A percentile compares a stretch with the other conserved stretches of the same genome.
These are phyloP conservation scores for Yarrowia galli DNA, from an alignment of 1,139 yeast genomes.

Conservation along the genomic window DNA sequence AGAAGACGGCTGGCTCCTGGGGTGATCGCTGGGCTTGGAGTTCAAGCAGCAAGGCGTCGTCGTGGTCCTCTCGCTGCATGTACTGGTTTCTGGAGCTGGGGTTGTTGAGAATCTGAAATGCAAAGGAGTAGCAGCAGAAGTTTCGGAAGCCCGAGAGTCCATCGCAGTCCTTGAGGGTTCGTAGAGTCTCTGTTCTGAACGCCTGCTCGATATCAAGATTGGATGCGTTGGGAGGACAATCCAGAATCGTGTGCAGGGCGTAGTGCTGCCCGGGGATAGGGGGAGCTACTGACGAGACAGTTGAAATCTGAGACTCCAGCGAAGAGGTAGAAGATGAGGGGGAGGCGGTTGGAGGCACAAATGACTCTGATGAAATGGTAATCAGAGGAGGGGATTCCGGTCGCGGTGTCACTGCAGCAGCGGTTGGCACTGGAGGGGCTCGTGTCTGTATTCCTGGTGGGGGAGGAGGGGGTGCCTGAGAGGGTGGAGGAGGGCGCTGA, in stretches of 20 bases:
- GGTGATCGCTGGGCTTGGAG: conserved; percentile 7
- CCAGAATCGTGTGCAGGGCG: conserved; percentile 11
- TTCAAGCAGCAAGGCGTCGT: conserved; percentile 13
- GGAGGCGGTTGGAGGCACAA: background rate
- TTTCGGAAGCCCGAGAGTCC: conserved; percentile 14
- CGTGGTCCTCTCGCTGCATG: conserved; percentile 28
- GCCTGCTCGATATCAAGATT: conserved; percentile 23
- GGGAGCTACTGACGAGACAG: conserved; percentile 1
- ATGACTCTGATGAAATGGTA: background rate
- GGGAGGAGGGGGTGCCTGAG: conserved; percentile 1
- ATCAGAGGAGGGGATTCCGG: background rate
- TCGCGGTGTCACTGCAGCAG: background rate
- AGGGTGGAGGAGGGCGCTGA: background rate
- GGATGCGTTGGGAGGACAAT: conserved; percentile 15
- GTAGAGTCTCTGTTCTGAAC: conserved; percentile 6
- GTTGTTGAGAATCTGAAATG: conserved; percentile 34
- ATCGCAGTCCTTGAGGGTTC: conserved; percentile 8
- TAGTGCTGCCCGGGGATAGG: conserved; percentile 15
- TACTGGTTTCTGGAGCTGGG: conserved; percentile 26
- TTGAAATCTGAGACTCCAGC: background rate
- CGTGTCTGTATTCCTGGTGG: background rate
- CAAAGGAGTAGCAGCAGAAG: conserved; percentile 29
- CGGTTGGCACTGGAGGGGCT: background rate
- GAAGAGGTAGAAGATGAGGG: conserved; percentile 1
- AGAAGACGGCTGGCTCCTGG: conserved; percentile 22